Evolutionary conservation across 345 rosid species (phyloP).

Genomic region (Sonneratia caseolaris): DNA sequence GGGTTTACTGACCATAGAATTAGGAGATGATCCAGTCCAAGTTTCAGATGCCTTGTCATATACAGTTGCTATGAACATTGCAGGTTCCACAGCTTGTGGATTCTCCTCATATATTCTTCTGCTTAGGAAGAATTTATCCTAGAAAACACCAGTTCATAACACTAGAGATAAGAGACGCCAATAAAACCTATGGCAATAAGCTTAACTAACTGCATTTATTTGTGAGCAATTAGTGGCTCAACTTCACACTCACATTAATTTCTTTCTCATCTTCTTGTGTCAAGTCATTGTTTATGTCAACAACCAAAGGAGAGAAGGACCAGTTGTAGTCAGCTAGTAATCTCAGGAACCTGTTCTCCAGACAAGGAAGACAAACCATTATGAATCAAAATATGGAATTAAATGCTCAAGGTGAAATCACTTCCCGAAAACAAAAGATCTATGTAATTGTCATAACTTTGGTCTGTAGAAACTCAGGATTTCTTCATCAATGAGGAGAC

Average conservation of each 20-base stretch:
- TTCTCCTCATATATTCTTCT: slow-evolving; percentile 50
- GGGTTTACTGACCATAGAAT: slow-evolving; percentile 45
- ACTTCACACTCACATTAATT: slow-evolving; percentile 47
- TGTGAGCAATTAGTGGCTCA: neutral
- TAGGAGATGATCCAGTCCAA: slow-evolving; percentile 74
- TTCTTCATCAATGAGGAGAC: neutral
- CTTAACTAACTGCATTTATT: neutral
- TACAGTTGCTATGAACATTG: slow-evolving; percentile 81
- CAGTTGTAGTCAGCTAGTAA: slow-evolving; percentile 73
- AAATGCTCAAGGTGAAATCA: neutral
- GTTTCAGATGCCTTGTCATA: slow-evolving; percentile 90
- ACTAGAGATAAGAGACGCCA: neutral
- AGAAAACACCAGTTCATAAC: slow-evolving; percentile 6
- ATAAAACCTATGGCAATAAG: neutral
- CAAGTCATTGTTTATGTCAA: slow-evolving; percentile 79
- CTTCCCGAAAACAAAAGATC: neutral
- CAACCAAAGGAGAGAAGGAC: slow-evolving; percentile 67
- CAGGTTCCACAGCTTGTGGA: slow-evolving; percentile 37
- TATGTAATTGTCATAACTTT: neutral
- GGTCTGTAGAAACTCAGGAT: neutral
- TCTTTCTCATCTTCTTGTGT: slow-evolving; percentile 54
- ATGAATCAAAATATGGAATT: neutral
- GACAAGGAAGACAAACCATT: neutral
- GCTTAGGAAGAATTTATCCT: slow-evolving; percentile 64
- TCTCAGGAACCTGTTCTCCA: slow-evolving; percentile 61